These are phyloP conservation scores for Clavispora santaluciae DNA, from an alignment of 805 yeast species.

Conservation along the genomic window DNA sequence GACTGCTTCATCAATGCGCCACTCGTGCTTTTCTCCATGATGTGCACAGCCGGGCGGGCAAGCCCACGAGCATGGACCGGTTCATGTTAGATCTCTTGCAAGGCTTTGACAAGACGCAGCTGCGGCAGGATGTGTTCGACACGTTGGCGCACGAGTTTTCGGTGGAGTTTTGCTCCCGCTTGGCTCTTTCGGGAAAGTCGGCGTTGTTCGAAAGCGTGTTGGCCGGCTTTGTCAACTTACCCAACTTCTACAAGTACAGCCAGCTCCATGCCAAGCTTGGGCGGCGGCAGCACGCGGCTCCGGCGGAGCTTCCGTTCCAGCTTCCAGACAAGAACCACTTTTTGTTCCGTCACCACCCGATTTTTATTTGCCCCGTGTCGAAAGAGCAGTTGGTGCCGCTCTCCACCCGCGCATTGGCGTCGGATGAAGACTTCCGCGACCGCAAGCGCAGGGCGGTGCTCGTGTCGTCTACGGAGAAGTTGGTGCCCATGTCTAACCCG, in stretches of 20 bases:
- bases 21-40: neutral
- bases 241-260: slow-evolving; percentile 39
- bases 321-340: slow-evolving; percentile 36
- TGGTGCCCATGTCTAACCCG: slow-evolving; percentile 22
- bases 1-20: slow-evolving; percentile 6
- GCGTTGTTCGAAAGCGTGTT: slow-evolving; percentile 37
- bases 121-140: slow-evolving; percentile 26
- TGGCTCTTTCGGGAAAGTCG: slow-evolving; percentile 36
- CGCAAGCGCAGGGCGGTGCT: slow-evolving; percentile 9
- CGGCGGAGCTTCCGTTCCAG: slow-evolving; percentile 36
- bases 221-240: slow-evolving; percentile 38
- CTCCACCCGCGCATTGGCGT: slow-evolving; percentile 6
- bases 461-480: slow-evolving; percentile 8
- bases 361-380: slow-evolving; percentile 43
- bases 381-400: slow-evolving; percentile 40
- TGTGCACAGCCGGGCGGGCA: neutral
- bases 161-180: slow-evolving; percentile 33
- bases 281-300: slow-evolving; percentile 2
- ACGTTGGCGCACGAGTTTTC: slow-evolving; percentile 37
- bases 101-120: slow-evolving; percentile 26
- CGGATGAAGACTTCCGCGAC: slow-evolving; percentile 10
- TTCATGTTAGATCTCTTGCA: slow-evolving; percentile 31
- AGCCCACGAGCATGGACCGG: slow-evolving; percentile 6
- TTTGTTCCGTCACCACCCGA: slow-evolving; percentile 39
- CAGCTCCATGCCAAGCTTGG: slow-evolving; percentile 30